phyloP scores from a whole-genome alignment of 1,284 basidiomycete species.

The Naganishia liquefaciens region DNA sequence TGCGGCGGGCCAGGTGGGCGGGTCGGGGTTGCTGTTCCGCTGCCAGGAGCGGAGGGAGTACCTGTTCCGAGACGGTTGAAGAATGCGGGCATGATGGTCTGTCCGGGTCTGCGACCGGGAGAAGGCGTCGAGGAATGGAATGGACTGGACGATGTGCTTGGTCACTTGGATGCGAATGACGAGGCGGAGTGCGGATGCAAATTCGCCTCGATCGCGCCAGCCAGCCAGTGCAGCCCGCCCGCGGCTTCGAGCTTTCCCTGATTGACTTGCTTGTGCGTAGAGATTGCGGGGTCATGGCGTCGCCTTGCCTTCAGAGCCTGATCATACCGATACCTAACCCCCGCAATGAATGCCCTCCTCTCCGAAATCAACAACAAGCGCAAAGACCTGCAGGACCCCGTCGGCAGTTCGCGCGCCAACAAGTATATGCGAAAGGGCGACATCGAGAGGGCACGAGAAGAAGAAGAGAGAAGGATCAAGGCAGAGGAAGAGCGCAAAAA shows the following conservation, averaged over 20 bases:
- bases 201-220: conserved; percentile 10
- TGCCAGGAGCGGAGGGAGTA: conserved; percentile 1
- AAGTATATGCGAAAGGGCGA: conserved; percentile 90
- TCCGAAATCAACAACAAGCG: conserved; percentile 84
- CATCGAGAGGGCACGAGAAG: conserved; percentile 61
- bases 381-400: conserved; percentile 68
- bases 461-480: conserved; percentile 66
- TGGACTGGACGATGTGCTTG: not conserved
- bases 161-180: conserved; percentile 1
- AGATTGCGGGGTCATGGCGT: too few relatives aligned
- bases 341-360: conserved; percentile 49
- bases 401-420: conserved; percentile 54
- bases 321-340: not conserved
- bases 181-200: conserved; percentile 22
- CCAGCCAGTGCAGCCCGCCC: not conserved
- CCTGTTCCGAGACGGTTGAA: conserved; percentile 17
- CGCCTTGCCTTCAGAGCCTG: not conserved
- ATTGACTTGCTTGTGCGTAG: too few relatives aligned
- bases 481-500: conserved; percentile 60
- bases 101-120: not conserved
- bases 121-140: not conserved
- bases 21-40: conserved; percentile 16
- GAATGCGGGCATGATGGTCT: conserved; percentile 18
- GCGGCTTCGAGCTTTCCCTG: too few relatives aligned
- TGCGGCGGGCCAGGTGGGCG: conserved; percentile 14